Evolutionary conservation across 495 filamentous ascomycete species (phyloP).

Genomic region (Copromyces sp.): DNA sequence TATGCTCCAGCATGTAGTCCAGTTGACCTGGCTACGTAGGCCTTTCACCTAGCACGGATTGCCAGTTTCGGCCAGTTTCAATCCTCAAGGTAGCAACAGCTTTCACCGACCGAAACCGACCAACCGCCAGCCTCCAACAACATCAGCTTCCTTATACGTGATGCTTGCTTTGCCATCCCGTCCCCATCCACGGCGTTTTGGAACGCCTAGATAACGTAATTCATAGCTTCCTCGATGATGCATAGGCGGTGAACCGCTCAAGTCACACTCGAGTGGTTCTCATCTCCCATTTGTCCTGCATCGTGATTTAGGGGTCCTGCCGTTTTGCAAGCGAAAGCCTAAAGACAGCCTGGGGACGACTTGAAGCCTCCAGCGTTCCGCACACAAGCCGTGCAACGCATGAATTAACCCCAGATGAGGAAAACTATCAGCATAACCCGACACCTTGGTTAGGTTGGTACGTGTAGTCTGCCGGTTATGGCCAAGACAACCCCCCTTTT

Average conservation of each 20-base stretch:
- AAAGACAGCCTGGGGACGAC: background rate
- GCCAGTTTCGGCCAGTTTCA: background rate
- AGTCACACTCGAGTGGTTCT: background rate
- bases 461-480: background rate
- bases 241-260: background rate
- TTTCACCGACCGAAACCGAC: background rate
- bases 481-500: background rate
- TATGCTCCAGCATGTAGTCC: background rate
- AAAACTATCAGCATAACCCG: background rate
- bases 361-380: background rate
- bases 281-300: background rate
- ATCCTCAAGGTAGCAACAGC: background rate
- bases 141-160: background rate
- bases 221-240: background rate
- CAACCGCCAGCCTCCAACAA: background rate
- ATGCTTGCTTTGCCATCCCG: background rate
- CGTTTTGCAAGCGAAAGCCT: background rate
- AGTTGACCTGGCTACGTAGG: background rate
- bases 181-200: background rate
- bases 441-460: background rate
- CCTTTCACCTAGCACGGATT: background rate
- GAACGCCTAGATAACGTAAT: background rate
- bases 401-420: background rate
- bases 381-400: background rate
- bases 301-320: background rate